Conservation (phyloP, 352 stramenopile genomes). For the Pythium brassicae region DNA sequence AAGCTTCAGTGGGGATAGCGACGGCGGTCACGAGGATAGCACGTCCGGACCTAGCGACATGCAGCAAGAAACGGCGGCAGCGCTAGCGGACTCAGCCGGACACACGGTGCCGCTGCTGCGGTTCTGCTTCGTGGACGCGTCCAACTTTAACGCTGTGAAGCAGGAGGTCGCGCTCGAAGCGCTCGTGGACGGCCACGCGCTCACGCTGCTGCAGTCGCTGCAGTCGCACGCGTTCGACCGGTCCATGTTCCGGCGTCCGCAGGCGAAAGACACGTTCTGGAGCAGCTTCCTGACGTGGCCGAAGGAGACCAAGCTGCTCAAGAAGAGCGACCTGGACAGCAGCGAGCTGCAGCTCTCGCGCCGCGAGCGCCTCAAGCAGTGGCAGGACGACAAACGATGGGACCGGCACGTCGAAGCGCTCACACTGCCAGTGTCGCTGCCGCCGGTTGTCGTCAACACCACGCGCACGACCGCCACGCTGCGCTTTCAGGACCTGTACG, state of each 20-base stretch:
- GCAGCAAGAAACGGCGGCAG: too few species aligned
- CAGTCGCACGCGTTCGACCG: conserved; percentile 53
- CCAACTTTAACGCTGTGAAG: conserved; percentile 73
- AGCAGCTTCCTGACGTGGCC: conserved; percentile 58
- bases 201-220: conserved; percentile 38
- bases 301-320: conserved; percentile 39
- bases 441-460: conserved; percentile 54
- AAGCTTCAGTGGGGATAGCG: too few species aligned
- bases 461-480: conserved; percentile 47
- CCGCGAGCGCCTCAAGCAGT: conserved; percentile 72
- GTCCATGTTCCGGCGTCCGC: conserved; percentile 44
- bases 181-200: conserved; percentile 29
- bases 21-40: too few species aligned
- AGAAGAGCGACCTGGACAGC: conserved; percentile 22
- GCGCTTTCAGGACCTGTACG: conserved; percentile 74
- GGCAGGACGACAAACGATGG: conserved; percentile 76
- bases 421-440: conserved; percentile 60
- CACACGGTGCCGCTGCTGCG: conserved; percentile 34
- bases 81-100: too few species aligned
- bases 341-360: conserved; percentile 38
- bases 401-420: conserved; percentile 56
- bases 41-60: too few species aligned
- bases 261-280: conserved; percentile 32
- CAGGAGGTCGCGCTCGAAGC: conserved; percentile 39
- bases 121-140: conserved; percentile 72